phyloP scores from a whole-genome alignment of 495 filamentous ascomycete species.

The Penicillium antarcticum region DNA sequence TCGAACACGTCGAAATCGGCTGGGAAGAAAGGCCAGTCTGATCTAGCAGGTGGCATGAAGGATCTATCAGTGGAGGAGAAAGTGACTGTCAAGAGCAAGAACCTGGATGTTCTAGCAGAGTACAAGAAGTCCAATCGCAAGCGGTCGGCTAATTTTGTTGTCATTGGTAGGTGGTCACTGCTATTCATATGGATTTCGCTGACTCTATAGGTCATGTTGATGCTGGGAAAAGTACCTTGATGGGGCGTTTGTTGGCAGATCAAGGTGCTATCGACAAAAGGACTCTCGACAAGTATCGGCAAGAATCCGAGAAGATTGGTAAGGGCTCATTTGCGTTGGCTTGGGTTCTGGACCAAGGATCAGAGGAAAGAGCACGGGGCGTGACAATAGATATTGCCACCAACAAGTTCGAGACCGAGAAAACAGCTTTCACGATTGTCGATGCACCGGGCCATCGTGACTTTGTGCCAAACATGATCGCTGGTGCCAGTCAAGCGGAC shows the following conservation, averaged over 20 bases:
- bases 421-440: conserved; percentile 84
- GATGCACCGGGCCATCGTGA: conserved; percentile 94
- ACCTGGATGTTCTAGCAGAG: conserved; percentile 79
- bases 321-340: conserved; percentile 95
- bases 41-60: conserved; percentile 49
- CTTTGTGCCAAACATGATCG: conserved; percentile 99
- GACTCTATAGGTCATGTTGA: conserved; percentile 78
- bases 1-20: conserved; percentile 42
- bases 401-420: conserved; percentile 86
- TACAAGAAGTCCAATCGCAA: conserved; percentile 74
- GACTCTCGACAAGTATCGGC: conserved; percentile 81
- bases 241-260: conserved; percentile 92
- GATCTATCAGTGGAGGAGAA: conserved; percentile 64
- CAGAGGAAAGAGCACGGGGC: conserved; percentile 80
- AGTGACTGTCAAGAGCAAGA: conserved; percentile 76
- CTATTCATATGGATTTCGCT: neutral
- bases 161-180: conserved; percentile 66
- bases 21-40: conserved; percentile 38
- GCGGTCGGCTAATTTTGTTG: conserved; percentile 87
- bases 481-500: conserved; percentile 91
- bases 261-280: conserved; percentile 81
- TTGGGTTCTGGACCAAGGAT: conserved; percentile 90
- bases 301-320: conserved; percentile 85
- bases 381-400: conserved; percentile 98
- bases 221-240: conserved; percentile 94